phyloP scores from a whole-genome alignment of 139 green algal genomes.

The Raphidocelis subcapitata region DNA sequence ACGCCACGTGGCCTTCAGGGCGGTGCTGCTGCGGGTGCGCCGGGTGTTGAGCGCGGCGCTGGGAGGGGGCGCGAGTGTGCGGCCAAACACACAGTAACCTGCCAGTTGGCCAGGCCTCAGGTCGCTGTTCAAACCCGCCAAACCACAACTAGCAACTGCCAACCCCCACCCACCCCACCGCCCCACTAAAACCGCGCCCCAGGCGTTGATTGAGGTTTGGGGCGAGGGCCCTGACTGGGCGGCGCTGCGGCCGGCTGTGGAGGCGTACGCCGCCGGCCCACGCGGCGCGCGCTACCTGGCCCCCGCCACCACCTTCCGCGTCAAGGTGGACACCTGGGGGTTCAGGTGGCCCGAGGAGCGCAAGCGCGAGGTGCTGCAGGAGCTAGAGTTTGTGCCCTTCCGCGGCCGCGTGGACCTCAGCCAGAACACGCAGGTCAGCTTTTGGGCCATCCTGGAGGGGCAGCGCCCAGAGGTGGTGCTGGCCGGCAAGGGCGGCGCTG shows the following conservation, averaged over 20 bases:
- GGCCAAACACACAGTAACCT: too few relatives aligned
- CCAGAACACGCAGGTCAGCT: conserved; percentile 40
- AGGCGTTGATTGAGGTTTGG: conserved; percentile 83
- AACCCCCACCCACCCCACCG: not conserved
- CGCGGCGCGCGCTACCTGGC: conserved; percentile 40
- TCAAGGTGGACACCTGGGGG: conserved; percentile 57
- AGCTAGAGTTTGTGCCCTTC: conserved; percentile 44
- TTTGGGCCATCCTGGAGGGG: conserved; percentile 52
- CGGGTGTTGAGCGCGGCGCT: too few relatives aligned
- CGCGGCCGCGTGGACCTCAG: conserved; percentile 17
- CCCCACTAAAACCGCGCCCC: not conserved
- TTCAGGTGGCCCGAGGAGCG: conserved; percentile 30
- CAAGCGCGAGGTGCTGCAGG: conserved; percentile 49
- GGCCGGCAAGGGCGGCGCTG: too few relatives aligned
- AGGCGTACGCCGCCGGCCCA: conserved; percentile 34
- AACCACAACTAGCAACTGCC: not conserved
- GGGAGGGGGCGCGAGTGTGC: too few relatives aligned
- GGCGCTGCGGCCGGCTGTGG: conserved; percentile 42
- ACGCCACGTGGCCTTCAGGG: not conserved
- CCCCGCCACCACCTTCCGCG: conserved; percentile 47
- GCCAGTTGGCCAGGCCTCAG: too few relatives aligned
- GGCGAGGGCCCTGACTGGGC: conserved; percentile 70
- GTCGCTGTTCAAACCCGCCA: too few relatives aligned
- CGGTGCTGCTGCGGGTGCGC: conserved; percentile 41
- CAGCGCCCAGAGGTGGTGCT: not conserved